Evolutionary conservation across 371 early-diverging fungal species (phyloP), one percentile per base, ranked within the genome.

Genomic region (Circinella minor): DNA sequence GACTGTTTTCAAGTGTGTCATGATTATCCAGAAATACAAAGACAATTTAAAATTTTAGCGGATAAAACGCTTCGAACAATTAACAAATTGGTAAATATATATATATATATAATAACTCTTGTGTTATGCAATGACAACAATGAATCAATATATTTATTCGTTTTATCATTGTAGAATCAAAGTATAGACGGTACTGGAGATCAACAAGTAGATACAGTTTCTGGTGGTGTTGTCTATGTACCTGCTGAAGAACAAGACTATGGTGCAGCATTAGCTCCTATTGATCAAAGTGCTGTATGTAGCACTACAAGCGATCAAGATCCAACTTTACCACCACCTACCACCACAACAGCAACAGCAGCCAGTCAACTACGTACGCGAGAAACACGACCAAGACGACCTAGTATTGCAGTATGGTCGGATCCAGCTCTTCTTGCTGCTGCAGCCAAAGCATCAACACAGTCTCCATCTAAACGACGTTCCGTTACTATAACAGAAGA

Each of bases 361-460:
- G 71, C 77, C 10, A 72, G 48, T 18, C 69, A 76, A 13, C 62
- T 87, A 1, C 78, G 78, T 55, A 74, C 71, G 10, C 75, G 70
- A 27, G 88, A 78, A 38, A 85, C 86, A 0, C 74, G 80, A 61
- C 71, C 74, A 65, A 78, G 95, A 59, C 78, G 94, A 34, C 91
- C 88, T 5, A 91, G 92, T 66, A 90, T 95, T 0, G 95, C 95
- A 1, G 93, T 94, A 4, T 95, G 95, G 95, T 79, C 92, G 0
- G 94, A 94, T 67, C 90, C 92, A 48, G 73, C 83, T 13, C 70
- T 95, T 17, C 75, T 89, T 67, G 85, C 89, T 75, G 27, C 51
- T 69, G 38, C 38, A 51, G 5, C 54, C 67, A 38, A 74, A 67
- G 20, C 76, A 15, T 43, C 43, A 9, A 3, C 3, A 6, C 11